These are phyloP conservation scores for Ustilago shanxiensis DNA, from an alignment of 1,284 basidiomycete species.

Conservation along the genomic window DNA sequence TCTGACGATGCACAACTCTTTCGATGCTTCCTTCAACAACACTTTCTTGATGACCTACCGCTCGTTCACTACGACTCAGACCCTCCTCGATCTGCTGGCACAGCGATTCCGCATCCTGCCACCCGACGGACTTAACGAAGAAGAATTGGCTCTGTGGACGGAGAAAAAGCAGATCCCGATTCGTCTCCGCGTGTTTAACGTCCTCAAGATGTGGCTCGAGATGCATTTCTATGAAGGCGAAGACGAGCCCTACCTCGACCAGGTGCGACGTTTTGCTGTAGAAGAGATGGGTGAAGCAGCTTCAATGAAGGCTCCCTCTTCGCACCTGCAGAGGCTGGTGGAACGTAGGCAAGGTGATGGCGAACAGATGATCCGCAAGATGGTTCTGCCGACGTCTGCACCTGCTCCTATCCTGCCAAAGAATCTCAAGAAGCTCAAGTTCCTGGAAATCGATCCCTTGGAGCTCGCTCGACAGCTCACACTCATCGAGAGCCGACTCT, in stretches of 20 bases:
- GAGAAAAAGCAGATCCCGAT: conserved; percentile 90
- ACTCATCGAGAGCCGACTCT: conserved; percentile 88
- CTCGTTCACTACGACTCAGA: conserved; percentile 88
- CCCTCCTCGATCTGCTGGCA: conserved; percentile 87
- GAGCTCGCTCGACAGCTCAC: conserved; percentile 95
- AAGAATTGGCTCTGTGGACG: conserved; percentile 84
- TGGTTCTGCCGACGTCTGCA: conserved; percentile 62
- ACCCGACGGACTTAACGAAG: conserved; percentile 78
- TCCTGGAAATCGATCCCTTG: conserved; percentile 88
- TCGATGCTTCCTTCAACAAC: conserved; percentile 84
- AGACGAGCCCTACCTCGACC: conserved; percentile 68
- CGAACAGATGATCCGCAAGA: conserved; percentile 61
- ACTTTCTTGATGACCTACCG: conserved; percentile 98
- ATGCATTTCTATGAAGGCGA: conserved; percentile 69
- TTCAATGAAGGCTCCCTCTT: conserved; percentile 54
- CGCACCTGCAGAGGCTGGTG: conserved; percentile 69
- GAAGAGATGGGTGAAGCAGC: conserved; percentile 63
- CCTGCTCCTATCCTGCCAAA: conserved; percentile 81
- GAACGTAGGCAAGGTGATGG: conserved; percentile 66
- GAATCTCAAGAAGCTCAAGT: conserved; percentile 80
- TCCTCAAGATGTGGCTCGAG: conserved; percentile 72
- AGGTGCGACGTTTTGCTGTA: conserved; percentile 68
- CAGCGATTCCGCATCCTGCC: conserved; percentile 84
- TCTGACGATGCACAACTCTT: conserved; percentile 81
- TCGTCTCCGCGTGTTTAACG: conserved; percentile 73